Base-by-base conservation (phyloP, 768 basidiomycete species). In the Leccinum longicurvipes region DNA sequence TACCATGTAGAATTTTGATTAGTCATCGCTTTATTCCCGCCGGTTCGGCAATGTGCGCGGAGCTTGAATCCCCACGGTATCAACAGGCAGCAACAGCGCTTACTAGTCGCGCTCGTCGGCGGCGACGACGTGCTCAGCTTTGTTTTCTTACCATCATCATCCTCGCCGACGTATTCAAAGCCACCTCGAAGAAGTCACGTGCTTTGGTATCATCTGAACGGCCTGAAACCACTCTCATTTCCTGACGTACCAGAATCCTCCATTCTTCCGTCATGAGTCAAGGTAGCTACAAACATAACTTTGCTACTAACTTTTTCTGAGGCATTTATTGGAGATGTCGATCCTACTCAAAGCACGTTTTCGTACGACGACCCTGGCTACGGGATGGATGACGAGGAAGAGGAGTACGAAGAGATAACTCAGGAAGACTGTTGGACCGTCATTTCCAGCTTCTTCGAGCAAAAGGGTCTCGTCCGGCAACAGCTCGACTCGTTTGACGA, bases 401-500 rank as follows among this genome's bases (percentile, higher is more conserved):
- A 79, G 29, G 78, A 79, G n/a, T 81, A 81, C 58, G 87, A 87
- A 66, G 87, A 90, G 67, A 88, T 93, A 71, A 91, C 91, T 0
- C 92, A 93, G 66, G 92, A 94, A 71, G 92, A 93, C 66, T 93
- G 93, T 71, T 96, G 93, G 93, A 85, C 88, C 39, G 88, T 99
- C 68, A 98, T 98, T 65, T 89, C 91, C 59, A 87, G 91, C 66
- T 99, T 96, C 77, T 98, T 99, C 72, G 88, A 93, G 60, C 91
- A 93, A 71, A 97, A 96, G 72, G 96, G 96, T 74, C 87, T 99
- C 58, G 97, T 98, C 51, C 85, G 93, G 47, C 97, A 99, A 70
- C 97, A 99, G 71, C 84, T 98, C 52, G 94, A 96, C 76, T 95
- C 92, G 11, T 99, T 96, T 73, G 94, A 99, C 70, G 96, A 98